Evolutionary conservation across 495 filamentous ascomycete species (phyloP).

Genomic region (Glarea lozoyensis): DNA sequence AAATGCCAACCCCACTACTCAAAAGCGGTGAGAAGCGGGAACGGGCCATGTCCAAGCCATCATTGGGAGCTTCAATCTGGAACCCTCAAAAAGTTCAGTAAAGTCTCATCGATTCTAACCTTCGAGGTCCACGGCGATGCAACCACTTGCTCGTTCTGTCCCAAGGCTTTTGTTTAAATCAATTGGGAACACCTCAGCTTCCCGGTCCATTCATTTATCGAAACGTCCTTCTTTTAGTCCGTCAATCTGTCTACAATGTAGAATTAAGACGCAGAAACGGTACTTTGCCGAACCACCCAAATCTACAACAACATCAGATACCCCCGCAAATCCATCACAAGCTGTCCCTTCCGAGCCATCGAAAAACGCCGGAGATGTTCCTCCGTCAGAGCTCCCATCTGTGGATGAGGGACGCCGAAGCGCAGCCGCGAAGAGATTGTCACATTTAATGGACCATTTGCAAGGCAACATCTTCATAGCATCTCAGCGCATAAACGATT

Average conservation of each 20-base stretch:
- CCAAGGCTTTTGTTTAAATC: conserved; percentile 19
- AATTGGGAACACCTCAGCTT: conserved; percentile 11
- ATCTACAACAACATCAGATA: conserved; percentile 1
- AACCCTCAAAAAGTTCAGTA: no score
- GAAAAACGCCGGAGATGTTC: conserved; percentile 7
- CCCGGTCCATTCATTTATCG: no score
- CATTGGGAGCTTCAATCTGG: no score
- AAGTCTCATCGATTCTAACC: no score
- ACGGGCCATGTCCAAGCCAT: no score
- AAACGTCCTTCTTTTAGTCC: conserved; percentile 6
- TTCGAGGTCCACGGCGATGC: conserved; percentile 14
- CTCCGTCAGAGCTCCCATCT: conserved; percentile 56
- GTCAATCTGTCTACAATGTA: conserved; percentile 18
- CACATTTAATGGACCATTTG: conserved; percentile 75
- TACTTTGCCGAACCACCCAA: conserved; percentile 18
- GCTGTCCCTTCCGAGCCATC: background rate
- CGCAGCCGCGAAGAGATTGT: conserved; percentile 63
- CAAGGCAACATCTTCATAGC: conserved; percentile 78
- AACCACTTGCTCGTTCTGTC: conserved; percentile 17
- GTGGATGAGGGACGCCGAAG: conserved; percentile 64
- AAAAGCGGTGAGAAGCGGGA: no score
- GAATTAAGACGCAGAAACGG: conserved; percentile 16
- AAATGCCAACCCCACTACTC: no score
- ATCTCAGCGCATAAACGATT: conserved; percentile 79
- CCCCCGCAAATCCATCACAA: background rate